phyloP scores from a whole-genome alignment of 1,139 yeast species.

The Diutina sp. region DNA sequence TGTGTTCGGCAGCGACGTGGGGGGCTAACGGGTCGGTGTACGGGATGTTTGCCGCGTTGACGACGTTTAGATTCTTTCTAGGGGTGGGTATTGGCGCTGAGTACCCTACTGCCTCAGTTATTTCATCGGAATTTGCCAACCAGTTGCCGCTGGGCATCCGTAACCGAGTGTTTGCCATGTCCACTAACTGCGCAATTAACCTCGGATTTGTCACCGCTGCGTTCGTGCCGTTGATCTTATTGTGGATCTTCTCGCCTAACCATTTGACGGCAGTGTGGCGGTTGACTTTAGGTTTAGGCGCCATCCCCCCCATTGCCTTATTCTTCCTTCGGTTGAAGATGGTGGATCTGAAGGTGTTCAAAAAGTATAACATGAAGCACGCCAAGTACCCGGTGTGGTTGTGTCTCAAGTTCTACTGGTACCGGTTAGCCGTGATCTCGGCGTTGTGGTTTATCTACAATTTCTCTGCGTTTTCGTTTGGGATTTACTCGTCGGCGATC shows the following conservation, averaged over 20 bases:
- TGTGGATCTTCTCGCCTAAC: conserved; percentile 66
- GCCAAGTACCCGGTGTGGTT: conserved; percentile 50
- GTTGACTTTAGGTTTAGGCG: conserved; percentile 82
- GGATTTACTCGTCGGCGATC: conserved; percentile 66
- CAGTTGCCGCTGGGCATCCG: conserved; percentile 68
- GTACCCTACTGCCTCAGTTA: conserved; percentile 88
- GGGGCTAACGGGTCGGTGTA: conserved; percentile 41
- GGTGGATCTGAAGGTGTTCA: conserved; percentile 59
- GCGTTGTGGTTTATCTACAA: conserved; percentile 87
- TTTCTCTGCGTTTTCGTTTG: conserved; percentile 78
- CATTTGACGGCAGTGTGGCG: conserved; percentile 86
- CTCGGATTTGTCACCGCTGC: conserved; percentile 74
- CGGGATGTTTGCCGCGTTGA: conserved; percentile 73
- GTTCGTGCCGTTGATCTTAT: conserved; percentile 73
- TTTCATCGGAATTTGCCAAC: conserved; percentile 86
- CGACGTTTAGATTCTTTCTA: conserved; percentile 73
- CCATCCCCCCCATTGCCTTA: conserved; percentile 72
- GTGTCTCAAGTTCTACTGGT: conserved; percentile 73
- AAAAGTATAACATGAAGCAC: conserved; percentile 56
- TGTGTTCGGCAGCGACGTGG: conserved; percentile 64
- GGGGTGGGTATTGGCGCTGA: conserved; percentile 87
- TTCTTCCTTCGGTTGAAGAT: conserved; percentile 68
- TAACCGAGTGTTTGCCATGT: conserved; percentile 81
- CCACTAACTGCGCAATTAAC: conserved; percentile 84
- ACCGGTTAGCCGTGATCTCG: conserved; percentile 58